Percentiles rank a stretch among this genome's conserved stretches.
Conservation (phyloP, 257 asterid genomes). For the Craterostigma plantagineum region DNA sequence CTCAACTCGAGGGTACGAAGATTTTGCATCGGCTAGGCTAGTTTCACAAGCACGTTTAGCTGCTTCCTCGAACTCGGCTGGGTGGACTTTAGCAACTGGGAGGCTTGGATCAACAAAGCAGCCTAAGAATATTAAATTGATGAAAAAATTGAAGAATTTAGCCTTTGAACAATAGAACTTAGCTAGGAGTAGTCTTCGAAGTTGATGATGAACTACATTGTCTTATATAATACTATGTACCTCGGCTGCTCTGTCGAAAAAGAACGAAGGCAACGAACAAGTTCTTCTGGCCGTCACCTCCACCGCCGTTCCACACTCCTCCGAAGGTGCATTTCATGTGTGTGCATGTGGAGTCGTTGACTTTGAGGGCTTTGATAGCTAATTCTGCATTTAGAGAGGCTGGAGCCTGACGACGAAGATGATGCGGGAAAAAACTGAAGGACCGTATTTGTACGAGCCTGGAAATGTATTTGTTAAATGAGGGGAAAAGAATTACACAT, state of each 20-base stretch:
- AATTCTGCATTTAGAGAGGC: slow-evolving; percentile 48
- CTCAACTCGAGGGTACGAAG: slow-evolving; percentile 42
- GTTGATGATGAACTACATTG: background rate
- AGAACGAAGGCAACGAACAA: slow-evolving; percentile 89
- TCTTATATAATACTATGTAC: slow-evolving; percentile 15
- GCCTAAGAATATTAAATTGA: slow-evolving; percentile 28
- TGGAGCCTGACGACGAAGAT: slow-evolving; percentile 55
- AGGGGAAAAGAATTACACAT: too few relatives aligned
- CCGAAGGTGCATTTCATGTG: slow-evolving; percentile 98
- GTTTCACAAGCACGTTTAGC: slow-evolving; percentile 79
- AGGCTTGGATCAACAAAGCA: slow-evolving; percentile 49
- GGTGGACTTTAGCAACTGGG: slow-evolving; percentile 69
- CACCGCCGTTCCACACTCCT: slow-evolving; percentile 99
- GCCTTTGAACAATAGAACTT: too few relatives aligned
- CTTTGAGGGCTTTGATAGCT: slow-evolving; percentile 57
- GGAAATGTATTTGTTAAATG: background rate
- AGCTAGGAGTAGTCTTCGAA: too few relatives aligned
- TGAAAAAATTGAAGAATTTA: too few relatives aligned
- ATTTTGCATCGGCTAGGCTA: slow-evolving; percentile 38
- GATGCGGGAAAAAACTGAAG: slow-evolving; percentile 33
- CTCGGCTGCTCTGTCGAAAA: slow-evolving; percentile 95
- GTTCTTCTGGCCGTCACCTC: slow-evolving; percentile 93
- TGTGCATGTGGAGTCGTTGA: slow-evolving; percentile 65
- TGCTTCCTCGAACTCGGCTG: slow-evolving; percentile 66
- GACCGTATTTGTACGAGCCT: slow-evolving; percentile 84